Percentiles rank a stretch among this genome's conserved stretches.
phyloP scores from a whole-genome alignment of 176 grass and related monocot species.

The Carex scoparia region DNA sequence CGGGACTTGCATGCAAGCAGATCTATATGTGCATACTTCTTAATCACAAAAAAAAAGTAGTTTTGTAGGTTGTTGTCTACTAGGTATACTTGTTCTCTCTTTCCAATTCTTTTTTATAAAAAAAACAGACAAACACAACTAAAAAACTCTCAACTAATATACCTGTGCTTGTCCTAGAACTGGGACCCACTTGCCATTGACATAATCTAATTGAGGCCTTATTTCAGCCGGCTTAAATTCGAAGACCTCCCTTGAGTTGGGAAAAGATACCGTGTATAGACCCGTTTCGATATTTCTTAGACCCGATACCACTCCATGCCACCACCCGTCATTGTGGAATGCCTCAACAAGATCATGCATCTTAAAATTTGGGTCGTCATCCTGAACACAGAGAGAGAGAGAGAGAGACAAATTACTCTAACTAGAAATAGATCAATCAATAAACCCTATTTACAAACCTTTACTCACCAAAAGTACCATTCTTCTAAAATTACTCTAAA shows the following conservation, averaged over 20 bases:
- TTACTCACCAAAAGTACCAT: not conserved
- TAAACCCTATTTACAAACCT: not conserved
- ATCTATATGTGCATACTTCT: not conserved
- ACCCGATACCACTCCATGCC: slow-evolving; percentile 42
- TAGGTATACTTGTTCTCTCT: not conserved
- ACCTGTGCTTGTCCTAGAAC: slow-evolving; percentile 20
- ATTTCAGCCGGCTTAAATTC: slow-evolving; percentile 34
- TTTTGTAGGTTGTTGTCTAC: not conserved
- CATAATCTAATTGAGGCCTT: slow-evolving; percentile 37
- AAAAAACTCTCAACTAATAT: not conserved
- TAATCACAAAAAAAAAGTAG: not conserved
- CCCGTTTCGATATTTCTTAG: not conserved
- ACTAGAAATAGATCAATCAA: too few relatives aligned
- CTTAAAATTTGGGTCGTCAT: slow-evolving; percentile 7
- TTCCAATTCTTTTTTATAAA: not conserved
- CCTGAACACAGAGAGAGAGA: not conserved
- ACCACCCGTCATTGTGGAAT: slow-evolving; percentile 52
- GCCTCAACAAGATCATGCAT: slow-evolving; percentile 46
- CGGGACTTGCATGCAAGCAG: not conserved
- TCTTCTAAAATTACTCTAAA: not conserved
- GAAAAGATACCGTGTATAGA: slow-evolving; percentile 49
- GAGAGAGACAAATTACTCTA: not conserved
- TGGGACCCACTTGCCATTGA: slow-evolving; percentile 30
- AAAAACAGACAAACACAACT: not conserved
- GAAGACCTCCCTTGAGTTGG: slow-evolving; percentile 44